A percentile compares a stretch with the other conserved stretches of the same genome.
These are phyloP conservation scores for Pichia insulana DNA, from an alignment of 805 yeast genomes.

Conservation along the genomic window DNA sequence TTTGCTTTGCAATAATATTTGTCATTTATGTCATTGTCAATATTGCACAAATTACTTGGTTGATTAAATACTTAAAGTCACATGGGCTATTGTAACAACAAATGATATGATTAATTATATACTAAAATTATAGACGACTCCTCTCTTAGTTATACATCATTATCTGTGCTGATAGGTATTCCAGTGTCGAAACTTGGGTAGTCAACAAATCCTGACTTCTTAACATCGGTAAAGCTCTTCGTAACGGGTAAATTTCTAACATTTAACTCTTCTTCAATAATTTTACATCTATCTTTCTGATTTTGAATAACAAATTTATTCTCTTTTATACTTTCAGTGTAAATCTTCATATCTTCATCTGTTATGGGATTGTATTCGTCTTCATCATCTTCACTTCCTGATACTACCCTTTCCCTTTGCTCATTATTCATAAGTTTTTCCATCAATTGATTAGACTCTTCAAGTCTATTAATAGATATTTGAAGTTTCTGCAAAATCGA, in stretches of 20 bases:
- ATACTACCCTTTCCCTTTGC: conserved; percentile 4
- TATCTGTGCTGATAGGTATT: conserved; percentile 26
- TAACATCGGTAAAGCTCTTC: not conserved
- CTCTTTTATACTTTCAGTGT: conserved; percentile 46
- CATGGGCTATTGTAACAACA: conserved; percentile 19
- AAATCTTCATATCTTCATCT: conserved; percentile 41
- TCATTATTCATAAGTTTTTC: conserved; percentile 32
- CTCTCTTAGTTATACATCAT: conserved; percentile 18
- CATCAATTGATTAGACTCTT: conserved; percentile 45
- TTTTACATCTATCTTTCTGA: conserved; percentile 38
- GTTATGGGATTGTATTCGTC: conserved; percentile 30
- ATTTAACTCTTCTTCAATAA: conserved; percentile 39
- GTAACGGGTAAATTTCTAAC: conserved; percentile 28
- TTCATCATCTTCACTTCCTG: conserved; percentile 18
- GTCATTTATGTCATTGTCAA: conserved; percentile 12
- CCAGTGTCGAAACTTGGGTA: not conserved
- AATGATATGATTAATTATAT: no score
- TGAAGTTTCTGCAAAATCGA: conserved; percentile 27
- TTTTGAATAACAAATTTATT: conserved; percentile 46
- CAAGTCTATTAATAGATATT: conserved; percentile 38
- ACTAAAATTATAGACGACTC: no score
- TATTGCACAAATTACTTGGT: conserved; percentile 18
- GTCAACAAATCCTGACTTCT: not conserved
- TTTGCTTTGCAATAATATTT: conserved; percentile 9
- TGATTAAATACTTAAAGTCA: conserved; percentile 16